These are phyloP conservation scores for Penicillium digitatum DNA, from an alignment of 2,329 filamentous ascomycete genomes.

Conservation along the genomic window DNA sequence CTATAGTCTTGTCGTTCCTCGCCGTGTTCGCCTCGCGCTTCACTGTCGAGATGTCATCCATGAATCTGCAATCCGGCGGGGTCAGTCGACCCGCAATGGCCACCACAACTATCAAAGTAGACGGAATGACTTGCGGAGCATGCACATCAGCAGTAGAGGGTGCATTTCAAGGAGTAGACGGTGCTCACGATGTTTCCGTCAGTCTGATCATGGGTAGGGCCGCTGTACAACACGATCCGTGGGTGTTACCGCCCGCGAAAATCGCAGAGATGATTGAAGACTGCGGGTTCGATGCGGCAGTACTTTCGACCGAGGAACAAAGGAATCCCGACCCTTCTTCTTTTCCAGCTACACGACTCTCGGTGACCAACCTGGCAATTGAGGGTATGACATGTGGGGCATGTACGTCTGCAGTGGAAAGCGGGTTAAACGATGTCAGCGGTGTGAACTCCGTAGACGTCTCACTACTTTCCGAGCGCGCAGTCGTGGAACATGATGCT, in stretches of 20 bases:
- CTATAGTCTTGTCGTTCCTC: slow-evolving; percentile 10
- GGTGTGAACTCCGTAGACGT: slow-evolving; percentile 76
- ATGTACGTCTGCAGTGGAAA: slow-evolving; percentile 80
- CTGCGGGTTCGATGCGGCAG: slow-evolving; percentile 82
- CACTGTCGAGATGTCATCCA: slow-evolving; percentile 17
- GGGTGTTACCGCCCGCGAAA: slow-evolving; percentile 66
- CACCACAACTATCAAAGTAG: slow-evolving; percentile 84
- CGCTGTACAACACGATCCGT: slow-evolving; percentile 84
- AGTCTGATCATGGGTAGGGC: slow-evolving; percentile 93
- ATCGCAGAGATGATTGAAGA: slow-evolving; percentile 86
- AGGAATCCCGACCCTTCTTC: slow-evolving; percentile 35
- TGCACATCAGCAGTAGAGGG: slow-evolving; percentile 95
- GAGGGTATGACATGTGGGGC: slow-evolving; percentile 90
- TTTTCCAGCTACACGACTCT: slow-evolving; percentile 34
- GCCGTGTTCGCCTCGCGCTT: slow-evolving; percentile 2
- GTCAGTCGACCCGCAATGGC: slow-evolving; percentile 58
- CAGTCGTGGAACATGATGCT: slow-evolving; percentile 77
- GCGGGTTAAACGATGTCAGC: slow-evolving; percentile 69
- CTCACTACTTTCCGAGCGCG: slow-evolving; percentile 76
- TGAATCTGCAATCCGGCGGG: slow-evolving; percentile 16
- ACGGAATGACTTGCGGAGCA: slow-evolving; percentile 82
- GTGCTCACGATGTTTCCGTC: slow-evolving; percentile 81
- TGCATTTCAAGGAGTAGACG: slow-evolving; percentile 76
- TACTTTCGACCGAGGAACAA: slow-evolving; percentile 71
- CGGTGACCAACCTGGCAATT: slow-evolving; percentile 72